Evolutionary conservation across 257 asterid species (phyloP).

Genomic region (Solanum okadae): DNA sequence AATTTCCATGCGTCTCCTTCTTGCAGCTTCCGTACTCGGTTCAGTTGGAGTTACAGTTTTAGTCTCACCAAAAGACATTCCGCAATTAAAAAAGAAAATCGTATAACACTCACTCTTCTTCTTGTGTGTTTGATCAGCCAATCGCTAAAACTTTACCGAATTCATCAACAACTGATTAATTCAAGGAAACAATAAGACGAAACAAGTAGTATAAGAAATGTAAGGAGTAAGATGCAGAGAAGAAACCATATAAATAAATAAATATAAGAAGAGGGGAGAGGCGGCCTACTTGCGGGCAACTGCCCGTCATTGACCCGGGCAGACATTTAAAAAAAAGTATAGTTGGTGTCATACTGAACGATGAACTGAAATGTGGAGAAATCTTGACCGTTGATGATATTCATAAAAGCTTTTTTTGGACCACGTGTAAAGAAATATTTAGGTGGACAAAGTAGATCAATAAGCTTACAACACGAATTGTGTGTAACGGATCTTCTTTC

Average conservation of each 20-base stretch:
- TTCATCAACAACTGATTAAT: neutral
- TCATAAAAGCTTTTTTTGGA: neutral
- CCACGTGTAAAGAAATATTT: conserved; percentile 32
- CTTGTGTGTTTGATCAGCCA: neutral
- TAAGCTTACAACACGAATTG: conserved; percentile 19
- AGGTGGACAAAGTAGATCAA: conserved; percentile 43
- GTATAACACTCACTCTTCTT: neutral
- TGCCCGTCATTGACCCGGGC: conserved; percentile 32
- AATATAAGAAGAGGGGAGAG: neutral
- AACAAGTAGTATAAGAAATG: neutral
- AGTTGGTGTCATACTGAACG: conserved; percentile 63
- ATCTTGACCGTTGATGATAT: conserved; percentile 16
- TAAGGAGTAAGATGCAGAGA: neutral
- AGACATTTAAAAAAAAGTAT: neutral
- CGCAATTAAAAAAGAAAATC: conserved; percentile 29
- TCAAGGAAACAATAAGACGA: neutral
- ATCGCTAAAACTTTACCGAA: neutral
- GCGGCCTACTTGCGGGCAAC: conserved; percentile 43
- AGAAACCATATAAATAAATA: neutral
- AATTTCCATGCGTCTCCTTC: conserved; percentile 68
- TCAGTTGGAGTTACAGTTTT: conserved; percentile 51
- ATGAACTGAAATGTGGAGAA: conserved; percentile 17
- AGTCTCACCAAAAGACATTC: conserved; percentile 63
- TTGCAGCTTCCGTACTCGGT: conserved; percentile 51
- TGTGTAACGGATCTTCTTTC: conserved; percentile 14